Conservation (phyloP, 2,329 filamentous ascomycete species). For the Tolypocladium tropicale region DNA sequence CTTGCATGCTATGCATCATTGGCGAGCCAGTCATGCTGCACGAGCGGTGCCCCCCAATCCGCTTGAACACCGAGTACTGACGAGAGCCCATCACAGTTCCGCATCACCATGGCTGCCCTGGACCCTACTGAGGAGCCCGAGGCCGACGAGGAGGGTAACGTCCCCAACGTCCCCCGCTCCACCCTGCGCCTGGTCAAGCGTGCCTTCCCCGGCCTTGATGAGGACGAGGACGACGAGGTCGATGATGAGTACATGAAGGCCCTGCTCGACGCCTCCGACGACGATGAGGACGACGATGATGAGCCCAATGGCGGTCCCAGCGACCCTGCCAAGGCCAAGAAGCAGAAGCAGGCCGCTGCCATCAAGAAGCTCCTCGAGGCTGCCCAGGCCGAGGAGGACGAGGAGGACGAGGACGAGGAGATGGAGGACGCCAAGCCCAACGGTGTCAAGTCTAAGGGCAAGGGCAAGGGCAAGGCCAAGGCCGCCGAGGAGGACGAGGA, state of each 20-base stretch:
- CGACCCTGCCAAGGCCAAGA: slow-evolving; percentile 82
- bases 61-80: slow-evolving; percentile 14
- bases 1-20: background rate
- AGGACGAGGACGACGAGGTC: slow-evolving; percentile 52
- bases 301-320: slow-evolving; percentile 83
- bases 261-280: slow-evolving; percentile 42
- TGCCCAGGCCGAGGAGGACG: slow-evolving; percentile 39
- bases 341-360: slow-evolving; percentile 69
- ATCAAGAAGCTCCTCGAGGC: slow-evolving; percentile 68
- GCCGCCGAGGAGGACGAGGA: slow-evolving; percentile 52
- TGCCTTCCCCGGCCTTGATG: slow-evolving; percentile 44
- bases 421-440: slow-evolving; percentile 62
- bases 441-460: slow-evolving; percentile 48
- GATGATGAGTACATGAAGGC: slow-evolving; percentile 55
- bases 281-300: slow-evolving; percentile 46
- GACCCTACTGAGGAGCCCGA: slow-evolving; percentile 74
- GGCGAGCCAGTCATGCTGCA: background rate
- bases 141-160: slow-evolving; percentile 51
- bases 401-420: slow-evolving; percentile 55
- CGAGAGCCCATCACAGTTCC: slow-evolving; percentile 53
- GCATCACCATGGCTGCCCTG: slow-evolving; percentile 96
- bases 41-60: background rate
- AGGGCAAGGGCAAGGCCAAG: slow-evolving; percentile 62
- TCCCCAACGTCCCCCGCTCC: slow-evolving; percentile 57
- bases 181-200: slow-evolving; percentile 87